Evolutionary conservation across 1,139 yeast species (phyloP), one percentile per base, ranked within the genome.

Genomic region (Tardiomyces blankii): DNA sequence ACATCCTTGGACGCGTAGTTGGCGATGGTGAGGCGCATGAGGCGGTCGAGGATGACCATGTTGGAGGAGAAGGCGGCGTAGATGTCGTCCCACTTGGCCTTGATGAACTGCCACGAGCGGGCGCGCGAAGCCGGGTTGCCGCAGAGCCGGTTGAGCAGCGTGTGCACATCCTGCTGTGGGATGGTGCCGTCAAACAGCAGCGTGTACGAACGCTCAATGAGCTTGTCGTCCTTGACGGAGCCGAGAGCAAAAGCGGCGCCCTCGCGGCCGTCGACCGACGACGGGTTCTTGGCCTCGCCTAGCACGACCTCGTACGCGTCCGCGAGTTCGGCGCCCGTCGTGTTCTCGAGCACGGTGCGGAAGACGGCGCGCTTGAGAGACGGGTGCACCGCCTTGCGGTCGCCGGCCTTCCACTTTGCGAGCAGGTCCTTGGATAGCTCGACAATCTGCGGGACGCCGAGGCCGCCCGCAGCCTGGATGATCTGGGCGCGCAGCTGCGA

Each of bases 161-260:
- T 80, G 50, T 48, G 48, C 48, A 85, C 76, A 64, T 89, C 97
- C 69, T 89, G 97, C 28, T 78, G 69, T 60, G 84, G 81, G 53
- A 88, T 73, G 38, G 79, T 69, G 33, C 87, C 80, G 60, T 84
- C 80, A 51, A 85, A 72, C 52, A 85, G 65, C 58, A 75, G 70
- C 2, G 66, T 72, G 44, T 83, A 69, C 13, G 87, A 79, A 65
- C 77, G 80, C 54, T 75, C 67, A 50, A 83, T 71, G 46, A 85
- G 68, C 42, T 70, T 71, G 5, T 70, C 67, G 53, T 81, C 75
- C 51, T 73, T 75, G 60, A 85, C 82, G 57, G 75, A 67, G 60
- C 96, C 96, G 42, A 89, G 70, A 2, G 86, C 64, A 62, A 82
- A 74, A 59, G 89, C 74, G 14, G 94, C 95, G 39, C 81, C 70